These are phyloP conservation scores for Hirsutella minnesotensis DNA, from an alignment of 2,329 filamentous ascomycete genomes.

Conservation along the genomic window DNA sequence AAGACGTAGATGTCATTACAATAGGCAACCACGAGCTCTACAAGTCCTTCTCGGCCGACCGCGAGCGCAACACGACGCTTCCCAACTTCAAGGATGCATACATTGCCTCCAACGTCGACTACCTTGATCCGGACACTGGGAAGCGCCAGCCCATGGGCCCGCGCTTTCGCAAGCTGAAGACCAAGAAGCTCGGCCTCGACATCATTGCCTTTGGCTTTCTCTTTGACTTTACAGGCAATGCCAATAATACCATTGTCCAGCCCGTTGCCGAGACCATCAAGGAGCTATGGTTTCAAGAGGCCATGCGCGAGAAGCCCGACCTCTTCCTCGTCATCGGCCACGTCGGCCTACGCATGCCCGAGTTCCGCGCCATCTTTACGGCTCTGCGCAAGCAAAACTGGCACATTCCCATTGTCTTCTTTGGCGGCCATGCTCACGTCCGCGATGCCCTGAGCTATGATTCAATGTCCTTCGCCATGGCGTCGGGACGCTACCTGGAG, in stretches of 20 bases:
- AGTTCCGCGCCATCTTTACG: constrained; percentile 66
- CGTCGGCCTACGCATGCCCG: constrained; percentile 67
- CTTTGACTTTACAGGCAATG: constrained; percentile 85
- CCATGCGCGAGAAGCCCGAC: constrained; percentile 74
- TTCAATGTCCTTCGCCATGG: constrained; percentile 63
- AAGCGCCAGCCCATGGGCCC: constrained; percentile 65
- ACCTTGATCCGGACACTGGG: constrained; percentile 60
- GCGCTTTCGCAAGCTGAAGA: constrained; percentile 80
- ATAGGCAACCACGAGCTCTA: constrained; percentile 96
- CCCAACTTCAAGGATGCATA: constrained; percentile 74
- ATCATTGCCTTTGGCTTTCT: constrained; percentile 88
- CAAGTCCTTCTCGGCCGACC: constrained; percentile 61
- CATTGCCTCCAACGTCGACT: constrained; percentile 86
- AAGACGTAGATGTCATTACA: constrained; percentile 73
- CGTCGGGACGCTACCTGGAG: constrained; percentile 87
- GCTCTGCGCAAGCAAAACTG: constrained; percentile 66
- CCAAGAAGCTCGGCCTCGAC: constrained; percentile 74
- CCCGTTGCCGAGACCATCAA: constrained; percentile 69
- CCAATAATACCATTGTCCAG: constrained; percentile 80
- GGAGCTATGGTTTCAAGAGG: constrained; percentile 79
- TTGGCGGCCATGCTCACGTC: constrained; percentile 84
- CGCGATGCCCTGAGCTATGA: constrained; percentile 77
- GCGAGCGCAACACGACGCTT: constrained; percentile 70
- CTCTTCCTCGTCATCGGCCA: constrained; percentile 81
- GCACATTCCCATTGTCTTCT: constrained; percentile 80